A percentile compares a stretch with the other conserved stretches of the same genome.
These are phyloP conservation scores for Sphenostylis stenocarpa DNA, from an alignment of 306 rosid genomes.

Conservation along the genomic window DNA sequence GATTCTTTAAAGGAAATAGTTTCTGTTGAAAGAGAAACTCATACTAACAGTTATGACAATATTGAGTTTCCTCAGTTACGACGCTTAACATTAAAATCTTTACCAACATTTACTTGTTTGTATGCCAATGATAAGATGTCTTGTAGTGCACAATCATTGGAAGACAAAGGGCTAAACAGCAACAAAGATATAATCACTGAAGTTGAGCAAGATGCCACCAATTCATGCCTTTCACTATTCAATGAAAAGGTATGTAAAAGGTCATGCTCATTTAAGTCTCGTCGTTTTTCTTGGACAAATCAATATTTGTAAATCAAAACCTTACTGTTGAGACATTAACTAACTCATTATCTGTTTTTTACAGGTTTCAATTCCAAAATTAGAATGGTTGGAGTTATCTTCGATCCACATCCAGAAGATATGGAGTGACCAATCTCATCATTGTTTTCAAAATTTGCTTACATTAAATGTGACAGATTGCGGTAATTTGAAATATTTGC, in stretches of 20 bases:
- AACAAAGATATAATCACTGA: neutral
- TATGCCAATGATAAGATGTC: neutral
- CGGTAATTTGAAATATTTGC: neutral
- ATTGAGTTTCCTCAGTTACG: neutral
- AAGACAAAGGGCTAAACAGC: neutral
- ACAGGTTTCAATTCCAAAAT: slow-evolving; percentile 31
- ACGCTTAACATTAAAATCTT: neutral
- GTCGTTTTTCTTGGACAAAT: neutral
- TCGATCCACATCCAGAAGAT: slow-evolving; percentile 4
- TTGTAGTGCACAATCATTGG: neutral
- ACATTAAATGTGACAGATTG: neutral
- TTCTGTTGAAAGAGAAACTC: neutral
- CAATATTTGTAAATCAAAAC: neutral
- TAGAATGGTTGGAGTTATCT: slow-evolving; percentile 27
- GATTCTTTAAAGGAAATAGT: slow-evolving; percentile 14
- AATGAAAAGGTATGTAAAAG: slow-evolving; percentile 8
- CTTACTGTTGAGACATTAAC: neutral
- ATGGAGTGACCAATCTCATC: slow-evolving; percentile 1
- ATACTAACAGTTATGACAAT: neutral
- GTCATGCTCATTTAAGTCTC: neutral
- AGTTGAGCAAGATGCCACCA: neutral
- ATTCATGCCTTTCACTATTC: neutral
- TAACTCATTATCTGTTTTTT: neutral
- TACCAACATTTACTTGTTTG: neutral
- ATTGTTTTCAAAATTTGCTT: slow-evolving; percentile 18